Percentiles rank a stretch among this genome's conserved stretches.
These are phyloP conservation scores for Colletotrichum sp. DNA, from an alignment of 2,329 filamentous ascomycete species.

Conservation along the genomic window DNA sequence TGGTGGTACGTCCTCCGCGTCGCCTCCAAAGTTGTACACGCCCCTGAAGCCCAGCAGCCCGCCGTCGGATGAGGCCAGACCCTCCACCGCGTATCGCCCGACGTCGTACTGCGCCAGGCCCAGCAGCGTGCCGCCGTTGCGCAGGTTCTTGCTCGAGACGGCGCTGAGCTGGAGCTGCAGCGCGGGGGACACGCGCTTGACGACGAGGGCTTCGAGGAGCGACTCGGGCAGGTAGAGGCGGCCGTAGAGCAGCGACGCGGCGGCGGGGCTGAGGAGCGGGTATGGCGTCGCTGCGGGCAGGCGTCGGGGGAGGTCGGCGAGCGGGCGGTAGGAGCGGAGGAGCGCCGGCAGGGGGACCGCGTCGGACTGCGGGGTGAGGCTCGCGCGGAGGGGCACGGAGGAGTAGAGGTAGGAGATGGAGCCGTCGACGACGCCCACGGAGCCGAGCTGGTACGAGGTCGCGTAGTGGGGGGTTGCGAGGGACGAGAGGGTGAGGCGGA, in stretches of 20 bases:
- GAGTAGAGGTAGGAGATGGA: slow-evolving; percentile 98
- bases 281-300: slow-evolving; percentile 8
- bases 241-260: slow-evolving; percentile 73
- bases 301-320: slow-evolving; percentile 62
- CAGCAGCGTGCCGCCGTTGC: slow-evolving; percentile 78
- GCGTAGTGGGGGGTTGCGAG: slow-evolving; percentile 93
- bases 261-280: slow-evolving; percentile 17
- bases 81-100: slow-evolving; percentile 87
- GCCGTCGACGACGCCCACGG: slow-evolving; percentile 89
- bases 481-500: slow-evolving; percentile 87
- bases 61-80: slow-evolving; percentile 90
- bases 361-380: slow-evolving; percentile 71
- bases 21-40: slow-evolving; percentile 91
- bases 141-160: slow-evolving; percentile 73
- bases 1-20: slow-evolving; percentile 48
- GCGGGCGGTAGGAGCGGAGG: slow-evolving; percentile 81
- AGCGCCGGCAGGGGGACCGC: slow-evolving; percentile 78
- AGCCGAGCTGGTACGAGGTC: slow-evolving; percentile 90
- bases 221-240: slow-evolving; percentile 83
- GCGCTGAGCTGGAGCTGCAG: slow-evolving; percentile 81
- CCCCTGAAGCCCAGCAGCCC: slow-evolving; percentile 86
- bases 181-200: slow-evolving; percentile 77
- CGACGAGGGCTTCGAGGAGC: slow-evolving; percentile 83
- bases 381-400: slow-evolving; percentile 74
- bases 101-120: slow-evolving; percentile 81